Evolutionary conservation across 2,329 filamentous ascomycete genomes (phyloP).

Genomic region (Colletotrichum siamense): DNA sequence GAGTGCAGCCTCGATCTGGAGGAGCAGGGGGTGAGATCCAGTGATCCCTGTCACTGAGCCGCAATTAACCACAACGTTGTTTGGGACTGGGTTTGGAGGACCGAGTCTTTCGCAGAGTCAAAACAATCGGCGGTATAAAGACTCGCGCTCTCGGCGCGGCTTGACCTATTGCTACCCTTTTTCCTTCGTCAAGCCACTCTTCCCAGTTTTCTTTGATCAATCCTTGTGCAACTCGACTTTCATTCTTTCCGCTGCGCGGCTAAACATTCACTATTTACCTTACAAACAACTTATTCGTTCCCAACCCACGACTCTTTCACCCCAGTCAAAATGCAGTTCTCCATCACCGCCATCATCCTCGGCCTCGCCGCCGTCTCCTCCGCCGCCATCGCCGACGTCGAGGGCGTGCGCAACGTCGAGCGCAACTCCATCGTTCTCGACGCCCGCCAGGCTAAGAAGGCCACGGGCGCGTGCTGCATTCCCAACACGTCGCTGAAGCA

Average conservation of each 20-base stretch:
- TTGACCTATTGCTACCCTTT: too few species aligned
- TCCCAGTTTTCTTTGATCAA: background rate
- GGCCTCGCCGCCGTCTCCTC: conserved; percentile 28
- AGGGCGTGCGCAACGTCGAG: conserved; percentile 2
- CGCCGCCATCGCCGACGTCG: conserved; percentile 25
- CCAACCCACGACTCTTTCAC: too few species aligned
- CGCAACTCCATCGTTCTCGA: background rate
- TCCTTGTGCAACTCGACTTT: background rate
- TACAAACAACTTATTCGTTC: background rate
- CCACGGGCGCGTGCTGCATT: conserved; percentile 37
- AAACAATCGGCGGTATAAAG: background rate
- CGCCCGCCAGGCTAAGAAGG: conserved; percentile 37
- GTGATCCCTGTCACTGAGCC: background rate
- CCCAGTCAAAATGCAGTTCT: conserved; percentile 31
- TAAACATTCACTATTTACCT: background rate
- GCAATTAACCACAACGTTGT: background rate
- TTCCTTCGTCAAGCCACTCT: background rate
- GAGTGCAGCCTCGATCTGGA: background rate
- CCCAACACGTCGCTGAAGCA: conserved; percentile 37
- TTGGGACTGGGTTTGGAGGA: background rate
- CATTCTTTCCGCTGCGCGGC: background rate
- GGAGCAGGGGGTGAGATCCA: background rate
- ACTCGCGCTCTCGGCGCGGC: too few species aligned
- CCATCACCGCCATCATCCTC: conserved; percentile 26
- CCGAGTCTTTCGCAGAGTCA: background rate